Conservation (phyloP, 176 grass and related monocot species). For the Bolboschoenus planiculmis region DNA sequence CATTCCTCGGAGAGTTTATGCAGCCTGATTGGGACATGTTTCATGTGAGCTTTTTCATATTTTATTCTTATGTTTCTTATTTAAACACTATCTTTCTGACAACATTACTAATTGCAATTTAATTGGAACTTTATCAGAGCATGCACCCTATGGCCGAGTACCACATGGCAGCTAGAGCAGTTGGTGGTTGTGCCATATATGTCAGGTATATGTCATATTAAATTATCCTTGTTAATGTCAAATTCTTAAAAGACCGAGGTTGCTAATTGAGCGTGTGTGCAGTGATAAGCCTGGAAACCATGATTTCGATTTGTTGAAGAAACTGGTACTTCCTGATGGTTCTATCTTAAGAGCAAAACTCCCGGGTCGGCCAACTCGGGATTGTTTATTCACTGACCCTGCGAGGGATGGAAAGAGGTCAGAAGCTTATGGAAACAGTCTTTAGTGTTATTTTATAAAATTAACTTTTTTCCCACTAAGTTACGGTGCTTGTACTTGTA, state of each 20-base stretch:
- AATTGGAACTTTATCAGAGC: conserved; percentile 28
- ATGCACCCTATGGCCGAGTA: conserved; percentile 61
- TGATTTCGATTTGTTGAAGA: conserved; percentile 72
- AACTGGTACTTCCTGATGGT: conserved; percentile 72
- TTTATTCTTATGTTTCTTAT: neutral
- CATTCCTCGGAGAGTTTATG: conserved; percentile 81
- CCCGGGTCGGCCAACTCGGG: conserved; percentile 53
- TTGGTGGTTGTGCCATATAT: conserved; percentile 76
- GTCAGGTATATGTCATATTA: conserved; percentile 43
- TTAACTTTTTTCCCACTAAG: neutral
- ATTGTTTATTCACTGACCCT: conserved; percentile 79
- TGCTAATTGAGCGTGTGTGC: neutral
- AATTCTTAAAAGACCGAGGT: neutral
- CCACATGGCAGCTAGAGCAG: conserved; percentile 58
- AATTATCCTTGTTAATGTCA: neutral
- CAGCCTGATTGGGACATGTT: conserved; percentile 95
- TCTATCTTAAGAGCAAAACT: conserved; percentile 69
- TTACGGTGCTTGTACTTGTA: neutral
- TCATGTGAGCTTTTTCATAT: conserved; percentile 41
- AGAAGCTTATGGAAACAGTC: neutral
- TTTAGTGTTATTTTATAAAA: neutral
- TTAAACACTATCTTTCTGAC: neutral
- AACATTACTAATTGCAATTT: neutral
- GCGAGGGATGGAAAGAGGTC: conserved; percentile 74
- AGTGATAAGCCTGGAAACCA: conserved; percentile 81